These are phyloP conservation scores for Beta macrorhiza DNA, from an alignment of 179 eudicot genomes.

Conservation along the genomic window DNA sequence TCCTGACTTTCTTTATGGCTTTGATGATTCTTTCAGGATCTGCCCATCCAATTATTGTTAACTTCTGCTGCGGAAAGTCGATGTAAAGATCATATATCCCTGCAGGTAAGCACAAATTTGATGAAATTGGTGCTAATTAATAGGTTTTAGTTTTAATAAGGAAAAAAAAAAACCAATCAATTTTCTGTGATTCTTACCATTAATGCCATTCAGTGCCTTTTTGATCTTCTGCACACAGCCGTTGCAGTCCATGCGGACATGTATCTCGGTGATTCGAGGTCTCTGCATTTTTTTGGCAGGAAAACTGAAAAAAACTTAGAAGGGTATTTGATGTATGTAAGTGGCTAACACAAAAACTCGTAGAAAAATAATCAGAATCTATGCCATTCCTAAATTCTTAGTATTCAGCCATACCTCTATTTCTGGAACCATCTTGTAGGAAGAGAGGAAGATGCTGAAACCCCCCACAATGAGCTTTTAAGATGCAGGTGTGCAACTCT, in stretches of 20 bases:
- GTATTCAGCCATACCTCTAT: constrained; percentile 50
- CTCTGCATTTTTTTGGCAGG: constrained; percentile 52
- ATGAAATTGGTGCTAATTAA: neutral
- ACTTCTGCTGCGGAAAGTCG: constrained; percentile 69
- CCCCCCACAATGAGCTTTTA: constrained; percentile 12
- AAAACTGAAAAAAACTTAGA: constrained; percentile 32
- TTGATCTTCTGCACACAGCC: constrained; percentile 93
- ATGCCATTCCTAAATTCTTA: constrained; percentile 11
- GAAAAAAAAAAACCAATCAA: neutral
- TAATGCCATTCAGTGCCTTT: constrained; percentile 70
- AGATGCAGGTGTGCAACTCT: constrained; percentile 28
- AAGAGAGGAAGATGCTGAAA: constrained; percentile 28
- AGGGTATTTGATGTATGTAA: neutral
- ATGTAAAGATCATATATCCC: constrained; percentile 74
- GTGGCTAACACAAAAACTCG: neutral
- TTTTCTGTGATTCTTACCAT: constrained; percentile 41
- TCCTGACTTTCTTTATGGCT: constrained; percentile 78
- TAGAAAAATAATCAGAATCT: neutral
- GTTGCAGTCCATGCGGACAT: constrained; percentile 86
- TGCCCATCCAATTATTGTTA: constrained; percentile 74
- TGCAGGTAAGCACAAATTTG: constrained; percentile 31
- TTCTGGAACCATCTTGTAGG: constrained; percentile 46
- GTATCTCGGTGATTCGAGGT: constrained; percentile 72
- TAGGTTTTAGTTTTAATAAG: neutral
- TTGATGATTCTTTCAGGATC: constrained; percentile 72